Base-by-base conservation (phyloP, 2,329 filamentous ascomycete species). In the Leptographium lundbergii region DNA sequence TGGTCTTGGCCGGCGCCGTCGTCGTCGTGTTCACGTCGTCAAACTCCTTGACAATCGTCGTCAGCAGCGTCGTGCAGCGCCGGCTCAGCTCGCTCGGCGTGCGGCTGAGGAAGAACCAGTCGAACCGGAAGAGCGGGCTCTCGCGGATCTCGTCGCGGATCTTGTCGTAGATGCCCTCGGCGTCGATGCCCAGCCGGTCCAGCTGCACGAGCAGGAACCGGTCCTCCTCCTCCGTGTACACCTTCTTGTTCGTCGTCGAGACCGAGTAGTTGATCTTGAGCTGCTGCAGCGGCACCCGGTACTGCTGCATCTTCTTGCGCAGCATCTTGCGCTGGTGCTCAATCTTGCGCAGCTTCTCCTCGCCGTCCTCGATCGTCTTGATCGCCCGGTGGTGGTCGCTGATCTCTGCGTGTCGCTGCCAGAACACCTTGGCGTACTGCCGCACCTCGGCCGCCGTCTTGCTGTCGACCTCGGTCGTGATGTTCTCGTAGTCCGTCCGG, bases 231-330 rank as follows among this genome's bases (percentile, higher is more conserved):
- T 99, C 95, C 0, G 91, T 97, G 71, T 99, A 99, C 1, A 99
- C 91, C 76, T 99, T 99, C 77, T 99, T 99, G 81, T 99, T 99
- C 11, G 95, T 99, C 2, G 94, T 99, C 7, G 91, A 96, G 32
- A 99, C 94, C 0, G 91, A 96, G 73, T 99, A 99, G 75, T 96
- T 97, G 76, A 99, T 91, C 78, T 96, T 96, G 68, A 99, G 84
- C 73, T 99, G 94, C 72, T 99, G 94, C 19, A 99, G 80, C 27
- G 94, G 95, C 56, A 97, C 92, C n/a, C 94, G 88, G 70, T 96
- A 97, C 77, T 94, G 89, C 66, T 86, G 82, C 81, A 99, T 88
- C 81, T 99, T 99, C 81, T 91, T 95, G 63, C 87, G 85, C 59
- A 99, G 81, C 77, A 97, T 87, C 73, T 95, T 92, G 63, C 90